These are phyloP conservation scores for Colletotrichum shisoi DNA, from an alignment of 2,329 filamentous ascomycete species.

Conservation along the genomic window DNA sequence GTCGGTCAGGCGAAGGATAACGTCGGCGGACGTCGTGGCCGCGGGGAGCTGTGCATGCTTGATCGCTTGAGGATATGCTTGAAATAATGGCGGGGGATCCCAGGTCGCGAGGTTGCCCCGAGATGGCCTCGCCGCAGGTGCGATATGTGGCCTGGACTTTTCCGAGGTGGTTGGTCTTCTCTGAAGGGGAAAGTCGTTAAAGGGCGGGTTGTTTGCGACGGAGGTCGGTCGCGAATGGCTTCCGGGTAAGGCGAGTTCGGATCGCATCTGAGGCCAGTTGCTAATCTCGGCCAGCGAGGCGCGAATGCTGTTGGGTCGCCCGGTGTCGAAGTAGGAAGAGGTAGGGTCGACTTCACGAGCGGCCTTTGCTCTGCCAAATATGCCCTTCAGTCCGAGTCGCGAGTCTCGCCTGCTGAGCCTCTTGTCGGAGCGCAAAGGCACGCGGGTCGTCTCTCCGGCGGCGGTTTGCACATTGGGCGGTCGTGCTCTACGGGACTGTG, in stretches of 20 bases:
- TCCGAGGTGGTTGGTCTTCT: conserved; percentile 29
- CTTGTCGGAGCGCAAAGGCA: conserved; percentile 53
- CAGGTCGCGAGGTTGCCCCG: conserved; percentile 57
- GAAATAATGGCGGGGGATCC: conserved; percentile 80
- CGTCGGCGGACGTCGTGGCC: conserved; percentile 72
- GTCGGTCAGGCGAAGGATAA: conserved; percentile 69
- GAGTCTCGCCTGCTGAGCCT: conserved; percentile 60
- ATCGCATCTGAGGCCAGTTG: conserved; percentile 51
- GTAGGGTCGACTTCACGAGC: conserved; percentile 48
- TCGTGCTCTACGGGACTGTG: conserved; percentile 49
- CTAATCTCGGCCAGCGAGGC: conserved; percentile 57
- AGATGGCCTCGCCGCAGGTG: conserved; percentile 27
- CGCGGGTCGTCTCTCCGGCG: conserved; percentile 48
- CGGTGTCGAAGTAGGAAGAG: conserved; percentile 45
- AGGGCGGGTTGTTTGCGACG: conserved; percentile 27
- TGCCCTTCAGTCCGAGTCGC: conserved; percentile 58
- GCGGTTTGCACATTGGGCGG: conserved; percentile 50
- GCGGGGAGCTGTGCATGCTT: conserved; percentile 76
- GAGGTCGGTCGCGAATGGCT: conserved; percentile 20
- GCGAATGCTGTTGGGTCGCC: conserved; percentile 53
- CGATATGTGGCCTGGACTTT: conserved; percentile 23
- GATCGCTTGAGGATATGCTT: conserved; percentile 84
- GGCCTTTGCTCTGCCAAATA: conserved; percentile 59
- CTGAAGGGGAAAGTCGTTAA: conserved; percentile 29
- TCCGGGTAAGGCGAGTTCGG: conserved; percentile 31